Conservation (phyloP, 257 asterid genomes). For the Scutellaria minor region DNA sequence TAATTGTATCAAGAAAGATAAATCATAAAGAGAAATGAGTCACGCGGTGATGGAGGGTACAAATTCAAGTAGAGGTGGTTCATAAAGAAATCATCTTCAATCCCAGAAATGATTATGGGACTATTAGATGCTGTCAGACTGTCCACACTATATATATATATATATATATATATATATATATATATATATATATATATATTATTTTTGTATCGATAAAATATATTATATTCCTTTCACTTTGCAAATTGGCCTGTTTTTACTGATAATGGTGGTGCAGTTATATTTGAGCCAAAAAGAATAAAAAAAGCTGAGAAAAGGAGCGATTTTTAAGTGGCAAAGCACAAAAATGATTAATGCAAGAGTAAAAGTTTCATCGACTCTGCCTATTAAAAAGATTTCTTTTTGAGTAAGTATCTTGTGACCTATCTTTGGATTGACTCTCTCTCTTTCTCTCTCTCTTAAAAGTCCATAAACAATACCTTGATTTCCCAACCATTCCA, state of each 20-base stretch:
- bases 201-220: background rate
- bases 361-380: conserved; percentile 27
- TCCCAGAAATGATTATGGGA: background rate
- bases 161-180: background rate
- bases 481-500: conserved; percentile 49
- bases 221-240: background rate
- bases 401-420: conserved; percentile 65
- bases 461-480: conserved; percentile 35
- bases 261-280: background rate
- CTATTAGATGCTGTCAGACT: conserved; percentile 21
- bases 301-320: background rate
- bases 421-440: conserved; percentile 41
- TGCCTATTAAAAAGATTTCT: conserved; percentile 22
- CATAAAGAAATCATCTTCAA: background rate
- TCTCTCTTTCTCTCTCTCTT: conserved; percentile 22
- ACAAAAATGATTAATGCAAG: conserved; percentile 22
- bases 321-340: conserved; percentile 17
- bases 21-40: no score
- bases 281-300: background rate
- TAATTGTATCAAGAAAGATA: no score
- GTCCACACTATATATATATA: background rate
- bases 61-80: no score
- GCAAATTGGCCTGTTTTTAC: background rate
- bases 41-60: no score
- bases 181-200: background rate